Percentiles rank a stretch among this genome's conserved stretches.
These are phyloP conservation scores for Aspergillus mulundensis DNA, from an alignment of 495 filamentous ascomycete species.

Conservation along the genomic window DNA sequence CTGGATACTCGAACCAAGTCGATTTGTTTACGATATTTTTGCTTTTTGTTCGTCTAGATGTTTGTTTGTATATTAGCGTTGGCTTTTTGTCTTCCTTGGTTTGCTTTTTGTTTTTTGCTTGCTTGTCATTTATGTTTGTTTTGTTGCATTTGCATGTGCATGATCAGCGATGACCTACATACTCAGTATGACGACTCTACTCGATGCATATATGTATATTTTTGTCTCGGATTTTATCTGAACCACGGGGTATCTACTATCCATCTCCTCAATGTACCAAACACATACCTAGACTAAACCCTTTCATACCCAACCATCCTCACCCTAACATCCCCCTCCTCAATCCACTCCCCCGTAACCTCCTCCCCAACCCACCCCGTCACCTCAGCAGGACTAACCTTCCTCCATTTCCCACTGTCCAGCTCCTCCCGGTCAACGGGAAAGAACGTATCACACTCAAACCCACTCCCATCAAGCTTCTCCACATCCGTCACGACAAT, in stretches of 20 bases:
- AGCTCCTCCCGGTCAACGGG: slow-evolving; percentile 46
- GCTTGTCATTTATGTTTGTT: not conserved
- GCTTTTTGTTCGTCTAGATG: not conserved
- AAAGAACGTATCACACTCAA: slow-evolving; percentile 89
- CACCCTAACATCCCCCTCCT: slow-evolving; percentile 39
- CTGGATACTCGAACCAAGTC: not conserved
- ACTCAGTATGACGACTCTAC: no score
- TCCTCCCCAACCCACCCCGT: slow-evolving; percentile 44
- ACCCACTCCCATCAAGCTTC: slow-evolving; percentile 47
- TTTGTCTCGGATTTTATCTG: not conserved
- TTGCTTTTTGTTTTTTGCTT: not conserved
- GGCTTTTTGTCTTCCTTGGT: not conserved
- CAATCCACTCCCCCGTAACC: slow-evolving; percentile 36
- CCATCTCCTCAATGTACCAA: no score
- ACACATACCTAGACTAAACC: slow-evolving; percentile 16
- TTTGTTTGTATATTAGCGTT: slow-evolving; percentile 1
- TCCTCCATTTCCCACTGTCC: slow-evolving; percentile 32
- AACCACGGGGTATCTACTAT: not conserved
- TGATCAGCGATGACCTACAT: not conserved
- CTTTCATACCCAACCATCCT: slow-evolving; percentile 46
- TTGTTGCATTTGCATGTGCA: not conserved
- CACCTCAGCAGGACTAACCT: slow-evolving; percentile 33
- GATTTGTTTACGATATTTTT: not conserved
- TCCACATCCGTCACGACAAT: slow-evolving; percentile 47
- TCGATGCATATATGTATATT: not conserved